phyloP scores from a whole-genome alignment of 306 rosid genomes.

The Citrullus colocynthis region DNA sequence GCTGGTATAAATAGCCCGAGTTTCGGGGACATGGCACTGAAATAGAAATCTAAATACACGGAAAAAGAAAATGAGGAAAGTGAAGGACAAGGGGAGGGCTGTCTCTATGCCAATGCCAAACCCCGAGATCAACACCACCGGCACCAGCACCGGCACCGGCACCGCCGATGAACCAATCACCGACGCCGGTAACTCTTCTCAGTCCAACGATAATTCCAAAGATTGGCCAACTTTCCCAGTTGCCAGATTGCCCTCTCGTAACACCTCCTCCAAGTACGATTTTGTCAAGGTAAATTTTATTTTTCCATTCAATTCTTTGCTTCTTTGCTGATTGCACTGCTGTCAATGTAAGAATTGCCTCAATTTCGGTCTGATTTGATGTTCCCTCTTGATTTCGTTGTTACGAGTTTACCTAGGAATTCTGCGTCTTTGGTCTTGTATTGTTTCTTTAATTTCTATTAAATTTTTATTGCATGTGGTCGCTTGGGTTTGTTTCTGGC shows the following conservation, averaged over 20 bases:
- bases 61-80: background rate
- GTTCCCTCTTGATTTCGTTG: background rate
- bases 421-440: background rate
- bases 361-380: background rate
- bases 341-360: background rate
- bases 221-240: conserved; percentile 24
- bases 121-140: conserved; percentile 20
- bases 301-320: background rate
- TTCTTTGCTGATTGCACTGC: background rate
- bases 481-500: background rate
- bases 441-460: background rate
- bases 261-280: conserved; percentile 89
- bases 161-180: conserved; percentile 30
- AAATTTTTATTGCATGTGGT: background rate
- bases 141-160: conserved; percentile 5
- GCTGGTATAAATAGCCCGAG: background rate
- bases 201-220: conserved; percentile 3
- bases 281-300: conserved; percentile 54
- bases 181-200: conserved; percentile 9
- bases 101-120: background rate
- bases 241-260: conserved; percentile 55
- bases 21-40: background rate
- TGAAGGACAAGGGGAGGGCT: conserved; percentile 12
- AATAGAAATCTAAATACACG: background rate
- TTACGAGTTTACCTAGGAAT: background rate